A percentile compares a stretch with the other conserved stretches of the same genome.
Evolutionary conservation across 805 yeast species (phyloP).

Genomic region (Clavispora carvajalis): DNA sequence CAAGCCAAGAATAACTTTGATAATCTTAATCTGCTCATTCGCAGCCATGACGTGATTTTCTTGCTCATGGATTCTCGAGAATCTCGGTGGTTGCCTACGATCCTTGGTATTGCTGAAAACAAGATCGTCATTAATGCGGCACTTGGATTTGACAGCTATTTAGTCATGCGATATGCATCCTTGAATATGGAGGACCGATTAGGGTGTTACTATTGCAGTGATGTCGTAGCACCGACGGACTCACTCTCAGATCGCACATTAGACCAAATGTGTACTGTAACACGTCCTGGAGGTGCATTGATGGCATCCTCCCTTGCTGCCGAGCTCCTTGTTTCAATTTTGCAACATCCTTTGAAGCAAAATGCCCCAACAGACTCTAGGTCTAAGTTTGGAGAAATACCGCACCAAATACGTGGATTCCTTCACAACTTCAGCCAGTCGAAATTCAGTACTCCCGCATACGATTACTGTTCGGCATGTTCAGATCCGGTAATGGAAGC

Average conservation of each 20-base stretch:
- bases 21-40: constrained; percentile 46
- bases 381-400: constrained; percentile 56
- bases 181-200: constrained; percentile 34
- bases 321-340: constrained; percentile 67
- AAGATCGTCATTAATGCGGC: constrained; percentile 90
- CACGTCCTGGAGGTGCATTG: constrained; percentile 92
- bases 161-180: constrained; percentile 81
- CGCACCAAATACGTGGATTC: constrained; percentile 92
- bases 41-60: constrained; percentile 70
- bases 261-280: constrained; percentile 98
- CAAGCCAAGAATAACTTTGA: constrained; percentile 48
- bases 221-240: constrained; percentile 90
- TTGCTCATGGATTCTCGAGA: constrained; percentile 92
- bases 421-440: constrained; percentile 58
- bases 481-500: constrained; percentile 52
- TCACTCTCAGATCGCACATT: constrained; percentile 81
- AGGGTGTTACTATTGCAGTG: constrained; percentile 96
- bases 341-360: constrained; percentile 59
- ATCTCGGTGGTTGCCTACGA: constrained; percentile 95
- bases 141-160: constrained; percentile 86
- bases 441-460: constrained; percentile 67
- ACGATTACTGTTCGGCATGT: constrained; percentile 83
- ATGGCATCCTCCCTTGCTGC: constrained; percentile 84
- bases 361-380: constrained; percentile 37
- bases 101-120: constrained; percentile 58